phyloP scores from a whole-genome alignment of 176 grass and related monocot genomes.

The Rhynchospora breviuscula region DNA sequence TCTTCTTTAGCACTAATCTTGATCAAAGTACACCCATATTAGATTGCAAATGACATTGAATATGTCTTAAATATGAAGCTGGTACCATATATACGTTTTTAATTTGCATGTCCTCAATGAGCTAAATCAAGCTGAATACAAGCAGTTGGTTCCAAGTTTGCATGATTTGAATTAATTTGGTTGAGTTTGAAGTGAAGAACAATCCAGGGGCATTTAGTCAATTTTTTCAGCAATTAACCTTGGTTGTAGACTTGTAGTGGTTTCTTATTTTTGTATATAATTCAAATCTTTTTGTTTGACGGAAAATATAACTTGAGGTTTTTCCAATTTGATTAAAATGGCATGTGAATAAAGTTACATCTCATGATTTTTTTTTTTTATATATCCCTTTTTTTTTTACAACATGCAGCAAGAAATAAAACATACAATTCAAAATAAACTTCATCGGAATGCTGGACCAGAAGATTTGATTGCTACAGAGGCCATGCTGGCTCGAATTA shows the following conservation, averaged over 20 bases:
- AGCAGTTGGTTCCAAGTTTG: not conserved
- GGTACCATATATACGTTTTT: not conserved
- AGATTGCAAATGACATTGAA: not conserved
- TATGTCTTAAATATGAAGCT: not conserved
- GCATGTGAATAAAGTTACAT: not conserved
- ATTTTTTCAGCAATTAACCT: not conserved
- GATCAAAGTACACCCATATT: conserved; percentile 13
- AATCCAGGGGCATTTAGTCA: not conserved
- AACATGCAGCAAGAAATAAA: conserved; percentile 95
- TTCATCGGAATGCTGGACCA: conserved; percentile 93
- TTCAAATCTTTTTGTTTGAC: not conserved
- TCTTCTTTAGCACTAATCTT: conserved; percentile 11
- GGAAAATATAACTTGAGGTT: not conserved
- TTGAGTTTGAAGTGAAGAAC: conserved; percentile 21
- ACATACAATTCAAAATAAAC: conserved; percentile 99
- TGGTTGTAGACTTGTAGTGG: not conserved
- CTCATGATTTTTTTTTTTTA: conserved; percentile 19
- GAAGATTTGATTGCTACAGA: conserved; percentile 99
- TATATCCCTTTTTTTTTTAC: not conserved
- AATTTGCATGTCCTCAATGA: not conserved
- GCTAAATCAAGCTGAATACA: not conserved
- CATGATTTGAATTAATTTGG: not conserved
- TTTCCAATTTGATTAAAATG: not conserved
- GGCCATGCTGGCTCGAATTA: conserved; percentile 87
- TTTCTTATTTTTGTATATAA: not conserved